phyloP scores from a whole-genome alignment of 179 eudicot species.

The Camellia oleifera region DNA sequence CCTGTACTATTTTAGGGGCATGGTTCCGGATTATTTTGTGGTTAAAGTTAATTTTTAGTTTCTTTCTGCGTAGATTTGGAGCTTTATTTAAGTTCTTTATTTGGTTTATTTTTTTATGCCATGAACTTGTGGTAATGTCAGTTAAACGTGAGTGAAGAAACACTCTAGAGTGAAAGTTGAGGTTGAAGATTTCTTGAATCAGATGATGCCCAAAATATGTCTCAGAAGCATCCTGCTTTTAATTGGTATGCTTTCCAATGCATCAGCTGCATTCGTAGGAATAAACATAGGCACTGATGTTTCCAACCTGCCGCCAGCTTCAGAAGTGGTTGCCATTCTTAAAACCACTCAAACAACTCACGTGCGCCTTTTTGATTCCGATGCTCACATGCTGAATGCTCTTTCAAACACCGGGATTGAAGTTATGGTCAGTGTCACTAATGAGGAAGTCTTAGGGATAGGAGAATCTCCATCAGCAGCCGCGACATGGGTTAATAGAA shows the following conservation, averaged over 20 bases:
- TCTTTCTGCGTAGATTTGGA: conserved; percentile 3
- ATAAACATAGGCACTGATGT: conserved; percentile 66
- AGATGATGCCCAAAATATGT: conserved; percentile 38
- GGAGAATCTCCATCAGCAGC: conserved; percentile 68
- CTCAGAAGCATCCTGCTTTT: conserved; percentile 30
- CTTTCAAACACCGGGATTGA: conserved; percentile 77
- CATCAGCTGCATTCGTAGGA: conserved; percentile 64
- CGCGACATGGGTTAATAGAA: conserved; percentile 73
- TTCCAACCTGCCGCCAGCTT: conserved; percentile 59
- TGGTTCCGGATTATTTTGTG: neutral
- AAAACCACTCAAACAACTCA: conserved; percentile 63
- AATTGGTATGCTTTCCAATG: conserved; percentile 19
- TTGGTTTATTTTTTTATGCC: neutral
- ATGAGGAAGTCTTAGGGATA: conserved; percentile 62
- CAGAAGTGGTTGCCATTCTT: conserved; percentile 56
- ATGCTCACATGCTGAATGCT: conserved; percentile 63
- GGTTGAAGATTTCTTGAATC: conserved; percentile 9
- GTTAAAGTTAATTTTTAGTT: neutral
- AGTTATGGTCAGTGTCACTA: conserved; percentile 76
- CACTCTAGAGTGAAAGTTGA: neutral
- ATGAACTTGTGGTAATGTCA: conserved; percentile 10
- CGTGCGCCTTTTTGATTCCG: conserved; percentile 72
- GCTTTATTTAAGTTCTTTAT: neutral
- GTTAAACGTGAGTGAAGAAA: neutral
- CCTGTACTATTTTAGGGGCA: neutral